These are phyloP conservation scores for Pezicula radicicola DNA, from an alignment of 2,329 filamentous ascomycete species.

Conservation along the genomic window DNA sequence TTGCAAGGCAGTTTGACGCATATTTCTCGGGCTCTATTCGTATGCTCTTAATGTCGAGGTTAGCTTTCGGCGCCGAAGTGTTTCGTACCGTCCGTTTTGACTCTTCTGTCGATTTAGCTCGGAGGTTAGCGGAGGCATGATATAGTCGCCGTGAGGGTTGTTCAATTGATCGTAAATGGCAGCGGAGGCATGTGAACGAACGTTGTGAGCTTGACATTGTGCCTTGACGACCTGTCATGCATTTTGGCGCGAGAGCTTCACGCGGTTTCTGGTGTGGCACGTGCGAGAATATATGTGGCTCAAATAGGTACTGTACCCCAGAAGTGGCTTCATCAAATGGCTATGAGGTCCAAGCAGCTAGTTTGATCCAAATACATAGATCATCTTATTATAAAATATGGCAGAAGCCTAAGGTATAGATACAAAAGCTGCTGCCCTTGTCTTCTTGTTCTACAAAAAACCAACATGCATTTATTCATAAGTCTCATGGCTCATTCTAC, in stretches of 20 bases:
- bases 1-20: slow-evolving; percentile 76
- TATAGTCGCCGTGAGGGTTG: slow-evolving; percentile 12
- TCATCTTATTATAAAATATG: no score
- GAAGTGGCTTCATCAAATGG: no score
- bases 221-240: slow-evolving; percentile 5
- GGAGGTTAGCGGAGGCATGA: slow-evolving; percentile 15
- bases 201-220: slow-evolving; percentile 18
- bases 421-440: no score
- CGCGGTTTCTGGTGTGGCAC: background rate
- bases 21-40: slow-evolving; percentile 80
- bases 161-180: slow-evolving; percentile 11
- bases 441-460: no score
- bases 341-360: no score
- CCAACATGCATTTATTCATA: no score
- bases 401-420: no score
- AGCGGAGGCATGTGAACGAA: slow-evolving; percentile 21
- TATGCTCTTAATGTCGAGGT: slow-evolving; percentile 85
- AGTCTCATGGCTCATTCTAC: no score
- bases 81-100: slow-evolving; percentile 49
- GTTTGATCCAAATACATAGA: no score
- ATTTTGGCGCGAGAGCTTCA: slow-evolving; percentile 6
- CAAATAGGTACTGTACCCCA: no score
- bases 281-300: no score
- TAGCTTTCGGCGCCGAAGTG: slow-evolving; percentile 65
- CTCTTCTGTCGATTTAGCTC: slow-evolving; percentile 7